A percentile compares a stretch with the other conserved stretches of the same genome.
Evolutionary conservation across 129 eudicot species (phyloP).

Genomic region (Mikania micrantha): DNA sequence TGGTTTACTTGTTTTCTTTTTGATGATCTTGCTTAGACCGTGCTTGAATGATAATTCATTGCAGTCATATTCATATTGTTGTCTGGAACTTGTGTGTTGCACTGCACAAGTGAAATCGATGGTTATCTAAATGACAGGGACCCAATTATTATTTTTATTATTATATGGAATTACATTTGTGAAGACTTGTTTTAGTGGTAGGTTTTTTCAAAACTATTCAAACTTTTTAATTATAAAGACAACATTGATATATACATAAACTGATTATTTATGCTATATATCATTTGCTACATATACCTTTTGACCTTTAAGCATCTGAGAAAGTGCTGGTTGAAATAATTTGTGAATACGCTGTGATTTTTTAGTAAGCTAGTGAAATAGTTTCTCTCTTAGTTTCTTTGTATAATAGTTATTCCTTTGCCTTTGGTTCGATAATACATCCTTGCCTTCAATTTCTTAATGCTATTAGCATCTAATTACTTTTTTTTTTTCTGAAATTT

Average conservation of each 20-base stretch:
- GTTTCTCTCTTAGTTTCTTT: not conserved
- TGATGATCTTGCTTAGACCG: constrained; percentile 5
- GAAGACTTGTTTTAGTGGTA: not conserved
- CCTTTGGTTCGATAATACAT: constrained; percentile 5
- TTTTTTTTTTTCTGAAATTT: constrained; percentile 8
- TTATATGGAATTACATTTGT: not conserved
- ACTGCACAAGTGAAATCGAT: constrained; percentile 11
- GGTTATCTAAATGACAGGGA: not conserved
- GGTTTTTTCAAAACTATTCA: not conserved
- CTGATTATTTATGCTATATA: not conserved
- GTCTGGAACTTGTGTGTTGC: constrained; percentile 13
- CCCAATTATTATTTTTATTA: not conserved
- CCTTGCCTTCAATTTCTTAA: constrained; percentile 5
- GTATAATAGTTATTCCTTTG: not conserved
- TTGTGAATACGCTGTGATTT: not conserved
- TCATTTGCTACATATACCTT: not conserved
- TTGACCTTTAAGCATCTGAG: constrained; percentile 7
- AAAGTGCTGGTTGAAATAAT: constrained; percentile 6
- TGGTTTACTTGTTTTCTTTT: constrained; percentile 2
- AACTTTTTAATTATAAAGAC: not conserved
- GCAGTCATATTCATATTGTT: not conserved
- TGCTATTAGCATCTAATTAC: not conserved
- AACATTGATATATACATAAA: not conserved
- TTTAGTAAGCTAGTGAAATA: constrained; percentile 5
- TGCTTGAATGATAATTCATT: not conserved